Evolutionary conservation across 805 yeast species (phyloP), one percentile per base, ranked within the genome.

Genomic region (Saccharomycopsis sp.): DNA sequence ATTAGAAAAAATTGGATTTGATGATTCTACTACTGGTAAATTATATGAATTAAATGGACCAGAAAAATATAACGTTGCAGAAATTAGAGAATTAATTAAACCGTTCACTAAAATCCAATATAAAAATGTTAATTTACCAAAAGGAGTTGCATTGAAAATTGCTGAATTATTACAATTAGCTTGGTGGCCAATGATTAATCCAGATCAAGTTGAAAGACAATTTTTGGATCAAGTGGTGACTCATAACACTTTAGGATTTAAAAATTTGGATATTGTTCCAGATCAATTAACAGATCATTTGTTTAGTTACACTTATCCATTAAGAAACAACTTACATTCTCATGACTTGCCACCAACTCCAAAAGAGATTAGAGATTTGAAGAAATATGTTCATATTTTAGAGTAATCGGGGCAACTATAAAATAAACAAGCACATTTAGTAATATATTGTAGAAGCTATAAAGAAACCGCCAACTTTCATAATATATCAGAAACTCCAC

Each of bases 1-100:
- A 3, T 68, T 86, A 54, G 93, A 83, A 66, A 72, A 68, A 54
- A 84, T 86, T 54, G 89, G 85, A 7, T 85, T 67, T 60, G 89
- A 86, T 60, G 95, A 86, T 62, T 67, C 85, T 43, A 85, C 95
- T 17, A 71, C 71, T 11, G 95, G 94, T 50, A 73, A 82, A 63
- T 71, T 81, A 41, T 86, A 64, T 62, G 95, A 86, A 65, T 71
- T 86, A 52, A 69, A 65, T 56, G 95, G 95, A 9, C 74, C 79
- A n/a, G 83, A 83, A 61, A 68, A 71, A 55, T 75, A 77, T 61
- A 59, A 80, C 8, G 70, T 72, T 56, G 62, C 63, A 47, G 85
- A 85, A 59, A 72, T 86, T 51, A 74, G 87, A 63, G 80, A 77
- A 56, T 68, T 81, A 77, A 71, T 85, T 53, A 78, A 79, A 59